A percentile compares a stretch with the other conserved stretches of the same genome.
Conservation (phyloP, 2,329 filamentous ascomycete species). For the Cercospora berteroae region DNA sequence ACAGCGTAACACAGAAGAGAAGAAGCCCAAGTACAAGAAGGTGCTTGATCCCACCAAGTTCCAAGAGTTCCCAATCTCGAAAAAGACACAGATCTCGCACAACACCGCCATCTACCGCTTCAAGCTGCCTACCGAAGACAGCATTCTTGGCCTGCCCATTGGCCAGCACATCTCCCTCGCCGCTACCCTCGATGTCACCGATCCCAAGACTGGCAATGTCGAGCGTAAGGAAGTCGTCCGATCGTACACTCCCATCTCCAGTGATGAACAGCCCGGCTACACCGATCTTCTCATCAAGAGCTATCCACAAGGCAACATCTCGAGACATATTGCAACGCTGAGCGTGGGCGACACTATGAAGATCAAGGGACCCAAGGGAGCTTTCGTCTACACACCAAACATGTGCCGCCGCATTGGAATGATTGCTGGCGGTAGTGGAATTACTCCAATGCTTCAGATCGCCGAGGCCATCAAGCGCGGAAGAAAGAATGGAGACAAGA, state of each 20-base stretch:
- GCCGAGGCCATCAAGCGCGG: slow-evolving; percentile 71
- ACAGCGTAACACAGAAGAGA: slow-evolving; percentile 10
- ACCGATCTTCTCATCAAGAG: slow-evolving; percentile 98
- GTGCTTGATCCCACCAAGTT: slow-evolving; percentile 83
- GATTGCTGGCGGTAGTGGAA: slow-evolving; percentile 96
- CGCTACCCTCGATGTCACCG: slow-evolving; percentile 70
- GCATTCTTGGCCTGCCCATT: slow-evolving; percentile 93
- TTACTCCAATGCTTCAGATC: slow-evolving; percentile 97
- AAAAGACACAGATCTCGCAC: slow-evolving; percentile 95
- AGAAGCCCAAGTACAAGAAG: slow-evolving; percentile 65
- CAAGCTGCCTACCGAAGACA: slow-evolving; percentile 69
- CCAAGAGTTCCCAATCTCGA: slow-evolving; percentile 87
- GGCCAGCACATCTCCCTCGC: slow-evolving; percentile 98
- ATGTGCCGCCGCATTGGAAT: slow-evolving; percentile 96
- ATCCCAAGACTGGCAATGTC: slow-evolving; percentile 62
- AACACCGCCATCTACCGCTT: slow-evolving; percentile 99
- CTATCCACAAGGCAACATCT: slow-evolving; percentile 97
- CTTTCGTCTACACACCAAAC: slow-evolving; percentile 95
- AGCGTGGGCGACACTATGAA: slow-evolving; percentile 83
- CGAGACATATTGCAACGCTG: slow-evolving; percentile 81
- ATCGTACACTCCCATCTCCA: slow-evolving; percentile 89
- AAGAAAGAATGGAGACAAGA: slow-evolving; percentile 61
- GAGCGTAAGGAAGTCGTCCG: slow-evolving; percentile 79
- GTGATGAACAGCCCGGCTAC: slow-evolving; percentile 83
- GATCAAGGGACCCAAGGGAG: slow-evolving; percentile 91